Evolutionary conservation across 192 early-diverging fungal species (phyloP).

Genomic region (Mortierella antarctica): DNA sequence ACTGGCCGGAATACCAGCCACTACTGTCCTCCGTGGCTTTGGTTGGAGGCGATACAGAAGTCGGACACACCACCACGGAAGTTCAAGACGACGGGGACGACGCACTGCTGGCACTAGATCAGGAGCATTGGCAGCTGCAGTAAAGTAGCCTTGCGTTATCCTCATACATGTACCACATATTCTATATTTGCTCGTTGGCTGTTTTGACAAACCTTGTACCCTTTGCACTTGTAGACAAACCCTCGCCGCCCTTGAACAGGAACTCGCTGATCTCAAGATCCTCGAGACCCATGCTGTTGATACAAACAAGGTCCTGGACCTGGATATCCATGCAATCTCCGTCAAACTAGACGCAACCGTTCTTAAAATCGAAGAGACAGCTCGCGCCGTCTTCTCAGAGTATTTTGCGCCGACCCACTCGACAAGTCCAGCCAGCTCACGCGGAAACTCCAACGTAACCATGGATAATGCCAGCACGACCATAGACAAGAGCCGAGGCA

Average conservation of each 20-base stretch:
- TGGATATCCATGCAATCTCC: slow-evolving; percentile 35
- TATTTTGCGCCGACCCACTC: background rate
- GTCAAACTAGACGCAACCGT: slow-evolving; percentile 31
- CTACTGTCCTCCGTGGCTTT: background rate
- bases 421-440: too few species aligned
- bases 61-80: background rate
- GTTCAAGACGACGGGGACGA: background rate
- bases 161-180: background rate
- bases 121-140: slow-evolving; percentile 38
- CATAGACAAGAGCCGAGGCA: background rate
- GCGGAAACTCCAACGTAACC: background rate
- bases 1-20: slow-evolving; percentile 29
- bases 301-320: slow-evolving; percentile 12
- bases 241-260: slow-evolving; percentile 22
- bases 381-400: slow-evolving; percentile 2
- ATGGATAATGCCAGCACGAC: background rate
- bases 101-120: slow-evolving; percentile 10
- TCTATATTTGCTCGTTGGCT: background rate
- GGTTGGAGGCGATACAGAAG: background rate
- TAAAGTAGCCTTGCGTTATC: background rate
- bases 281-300: slow-evolving; percentile 21
- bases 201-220: background rate
- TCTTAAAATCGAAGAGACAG: slow-evolving; percentile 17
- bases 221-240: slow-evolving; percentile 13
- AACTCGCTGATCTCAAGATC: slow-evolving; percentile 28